Base-by-base conservation (phyloP, 768 basidiomycete species). In the Kwoniella shandongensis region DNA sequence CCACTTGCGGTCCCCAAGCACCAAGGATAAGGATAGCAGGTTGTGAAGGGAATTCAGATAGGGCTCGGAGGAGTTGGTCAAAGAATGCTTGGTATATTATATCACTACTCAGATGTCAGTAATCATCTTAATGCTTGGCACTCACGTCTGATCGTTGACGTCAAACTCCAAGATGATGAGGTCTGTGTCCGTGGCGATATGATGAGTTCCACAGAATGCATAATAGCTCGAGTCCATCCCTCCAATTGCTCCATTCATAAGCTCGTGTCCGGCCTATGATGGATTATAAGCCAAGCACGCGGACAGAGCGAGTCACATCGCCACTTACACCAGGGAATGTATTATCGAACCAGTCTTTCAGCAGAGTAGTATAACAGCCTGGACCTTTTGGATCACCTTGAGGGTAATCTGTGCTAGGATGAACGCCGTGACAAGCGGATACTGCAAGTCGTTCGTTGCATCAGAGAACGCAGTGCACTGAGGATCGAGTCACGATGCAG, bases 171-270 rank as follows among this genome's bases (percentile, higher is more conserved):
- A 57, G 22, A 75, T 62, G 45, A 75, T 70, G 15, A 75, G 59
- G 49, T 75, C 72, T 2, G 69, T 66, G 49, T 75, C 72, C 26
- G 41, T 39, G 0, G 67, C 62, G 23, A 73, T 72, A 47, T 75
- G 74, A 46, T 75, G 74, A 15, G 72, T 73, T 1, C 74, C 74
- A 53, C 74, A 75, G 57, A 75, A 75, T 5, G 74, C 74, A 38
- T 75, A 75, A 51, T 75, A 75, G 38, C 72, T 71, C 35, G 70
- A 70, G 50, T 75, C 74, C 74, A 75, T 73, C 12, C 69, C 74
- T 0, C 74, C 74, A 20, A 75, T 73, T 0, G 74, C 74, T 18
- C 74, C 74, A 51, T 75, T 75, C 61, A 66, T 53, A 13, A 73
- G 57, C 44, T 67, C 58, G 48, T 70, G 68, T 22, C 61, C 40